Percentiles rank a stretch among this genome's conserved stretches.
These are phyloP conservation scores for Pythium periplocum DNA, from an alignment of 352 stramenopile species.

Conservation along the genomic window DNA sequence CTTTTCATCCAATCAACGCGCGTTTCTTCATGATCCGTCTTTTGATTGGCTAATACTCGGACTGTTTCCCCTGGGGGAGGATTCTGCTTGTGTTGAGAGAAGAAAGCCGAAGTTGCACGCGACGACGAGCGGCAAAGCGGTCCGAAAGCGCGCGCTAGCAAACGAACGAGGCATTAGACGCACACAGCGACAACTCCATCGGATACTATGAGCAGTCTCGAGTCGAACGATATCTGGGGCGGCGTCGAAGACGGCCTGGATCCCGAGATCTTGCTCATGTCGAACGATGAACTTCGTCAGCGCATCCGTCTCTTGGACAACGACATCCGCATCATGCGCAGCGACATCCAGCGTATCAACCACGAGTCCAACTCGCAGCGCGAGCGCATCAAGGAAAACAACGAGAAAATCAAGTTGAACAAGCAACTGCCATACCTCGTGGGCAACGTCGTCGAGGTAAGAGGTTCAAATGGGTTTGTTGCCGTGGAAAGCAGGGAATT, in stretches of 20 bases:
- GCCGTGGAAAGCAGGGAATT: no score
- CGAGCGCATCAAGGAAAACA: constrained; percentile 97
- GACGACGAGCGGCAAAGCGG: no score
- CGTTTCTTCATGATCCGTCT: neutral
- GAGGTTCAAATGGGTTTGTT: constrained; percentile 5
- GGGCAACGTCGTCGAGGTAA: constrained; percentile 96
- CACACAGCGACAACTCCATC: neutral
- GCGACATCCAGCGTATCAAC: constrained; percentile 95
- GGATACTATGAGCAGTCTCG: constrained; percentile 49
- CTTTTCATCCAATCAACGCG: constrained; percentile 2
- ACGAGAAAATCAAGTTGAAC: constrained; percentile 99
- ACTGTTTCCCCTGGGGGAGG: constrained; percentile 6
- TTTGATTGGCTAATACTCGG: constrained; percentile 7
- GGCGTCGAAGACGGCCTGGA: constrained; percentile 51
- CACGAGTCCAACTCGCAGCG: constrained; percentile 93
- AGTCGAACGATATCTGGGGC: constrained; percentile 62
- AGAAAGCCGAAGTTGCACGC: no score
- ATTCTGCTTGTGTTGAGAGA: neutral
- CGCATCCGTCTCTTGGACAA: constrained; percentile 96
- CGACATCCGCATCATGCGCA: constrained; percentile 97
- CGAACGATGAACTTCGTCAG: constrained; percentile 93
- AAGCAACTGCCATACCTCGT: constrained; percentile 99
- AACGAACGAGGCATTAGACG: neutral
- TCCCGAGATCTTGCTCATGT: constrained; percentile 93
- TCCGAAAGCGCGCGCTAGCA: neutral